phyloP scores from a whole-genome alignment of 768 basidiomycete species.

The Kwoniella sp. region DNA sequence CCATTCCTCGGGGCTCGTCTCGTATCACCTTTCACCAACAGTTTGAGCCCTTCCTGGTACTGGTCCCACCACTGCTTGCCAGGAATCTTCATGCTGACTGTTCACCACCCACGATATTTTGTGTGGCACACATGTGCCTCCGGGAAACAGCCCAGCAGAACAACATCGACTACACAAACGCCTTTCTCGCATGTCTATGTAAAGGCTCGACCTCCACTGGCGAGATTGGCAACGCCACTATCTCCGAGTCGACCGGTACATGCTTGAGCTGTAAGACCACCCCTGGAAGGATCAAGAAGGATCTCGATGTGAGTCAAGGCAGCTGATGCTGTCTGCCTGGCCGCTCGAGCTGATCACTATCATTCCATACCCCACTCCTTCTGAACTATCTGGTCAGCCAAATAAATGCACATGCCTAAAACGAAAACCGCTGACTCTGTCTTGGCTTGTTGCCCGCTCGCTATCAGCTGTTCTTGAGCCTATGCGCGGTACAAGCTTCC shows the following conservation, averaged over 20 bases:
- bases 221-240: conserved; percentile 24
- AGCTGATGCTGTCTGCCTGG: too few relatives aligned
- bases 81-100: too few relatives aligned
- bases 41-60: too few relatives aligned
- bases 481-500: conserved; percentile 30
- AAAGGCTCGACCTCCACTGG: conserved; percentile 19
- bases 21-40: too few relatives aligned
- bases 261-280: conserved; percentile 35
- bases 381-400: not conserved
- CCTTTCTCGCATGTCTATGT: conserved; percentile 39
- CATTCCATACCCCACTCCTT: not conserved
- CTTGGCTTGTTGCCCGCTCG: not conserved
- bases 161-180: conserved; percentile 33
- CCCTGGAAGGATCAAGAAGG: conserved; percentile 21
- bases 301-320: conserved; percentile 42
- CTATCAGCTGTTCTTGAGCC: conserved; percentile 25
- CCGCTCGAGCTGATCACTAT: too few relatives aligned
- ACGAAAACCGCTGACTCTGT: not conserved
- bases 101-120: not conserved
- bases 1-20: too few relatives aligned
- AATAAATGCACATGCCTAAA: too few relatives aligned
- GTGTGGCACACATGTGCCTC: too few relatives aligned
- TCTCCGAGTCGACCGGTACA: conserved; percentile 19
- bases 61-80: too few relatives aligned
- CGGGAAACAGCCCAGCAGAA: conserved; percentile 23